Evolutionary conservation across 1,284 basidiomycete species (phyloP).

Genomic region (Tylopilus orsonianus): DNA sequence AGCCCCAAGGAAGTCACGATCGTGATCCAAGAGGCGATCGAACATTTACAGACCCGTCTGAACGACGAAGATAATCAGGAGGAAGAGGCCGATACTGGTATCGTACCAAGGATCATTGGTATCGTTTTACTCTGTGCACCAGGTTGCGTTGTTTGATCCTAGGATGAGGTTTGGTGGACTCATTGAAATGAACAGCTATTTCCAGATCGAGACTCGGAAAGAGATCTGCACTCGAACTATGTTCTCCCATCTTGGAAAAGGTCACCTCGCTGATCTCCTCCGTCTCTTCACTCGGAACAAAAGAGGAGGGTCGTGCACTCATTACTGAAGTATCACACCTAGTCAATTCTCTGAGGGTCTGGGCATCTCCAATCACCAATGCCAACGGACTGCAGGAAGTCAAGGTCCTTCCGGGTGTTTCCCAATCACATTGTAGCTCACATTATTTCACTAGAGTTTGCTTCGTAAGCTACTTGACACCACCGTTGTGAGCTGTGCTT

Average conservation of each 20-base stretch:
- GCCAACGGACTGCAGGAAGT: conserved; percentile 24
- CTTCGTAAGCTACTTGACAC: conserved; percentile 43
- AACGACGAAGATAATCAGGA: conserved; percentile 31
- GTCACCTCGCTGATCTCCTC: conserved; percentile 37
- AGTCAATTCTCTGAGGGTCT: conserved; percentile 29
- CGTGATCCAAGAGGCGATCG: conserved; percentile 57
- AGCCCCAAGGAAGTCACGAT: conserved; percentile 61
- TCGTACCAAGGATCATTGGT: conserved; percentile 35
- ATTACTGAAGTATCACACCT: conserved; percentile 37
- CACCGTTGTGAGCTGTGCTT: conserved; percentile 40
- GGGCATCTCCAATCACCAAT: conserved; percentile 32
- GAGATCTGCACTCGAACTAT: conserved; percentile 43
- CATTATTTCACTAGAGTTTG: conserved; percentile 36
- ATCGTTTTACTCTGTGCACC: conserved; percentile 40
- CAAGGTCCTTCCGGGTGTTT: conserved; percentile 24
- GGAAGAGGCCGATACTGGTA: conserved; percentile 25
- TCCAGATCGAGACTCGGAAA: conserved; percentile 49
- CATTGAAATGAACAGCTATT: conserved; percentile 39
- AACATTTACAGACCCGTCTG: conserved; percentile 41
- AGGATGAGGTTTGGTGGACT: neutral
- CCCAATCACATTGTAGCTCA: neutral
- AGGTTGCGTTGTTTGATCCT: conserved; percentile 31
- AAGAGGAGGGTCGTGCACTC: conserved; percentile 39
- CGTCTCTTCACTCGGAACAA: conserved; percentile 27
- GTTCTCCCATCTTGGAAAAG: conserved; percentile 45